Conservation (phyloP, 2,329 filamentous ascomycete genomes). For the Stemphylium beticola region DNA sequence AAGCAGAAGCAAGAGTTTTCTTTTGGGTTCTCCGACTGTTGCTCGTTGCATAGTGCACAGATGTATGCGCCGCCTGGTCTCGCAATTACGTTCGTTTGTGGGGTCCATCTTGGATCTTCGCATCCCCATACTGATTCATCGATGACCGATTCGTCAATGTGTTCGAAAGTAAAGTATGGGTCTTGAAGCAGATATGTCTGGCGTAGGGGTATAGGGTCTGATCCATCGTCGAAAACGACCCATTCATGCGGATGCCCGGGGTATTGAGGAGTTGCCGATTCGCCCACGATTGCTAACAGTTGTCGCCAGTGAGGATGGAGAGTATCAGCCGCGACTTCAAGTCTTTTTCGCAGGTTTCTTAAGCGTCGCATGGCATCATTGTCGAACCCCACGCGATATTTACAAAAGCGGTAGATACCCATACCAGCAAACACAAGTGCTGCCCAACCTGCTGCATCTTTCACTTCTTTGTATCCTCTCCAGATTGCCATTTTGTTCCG, state of each 20-base stretch:
- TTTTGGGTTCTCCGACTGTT: constrained; percentile 58
- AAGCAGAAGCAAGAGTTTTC: constrained; percentile 62
- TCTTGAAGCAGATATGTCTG: constrained; percentile 58
- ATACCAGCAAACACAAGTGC: constrained; percentile 63
- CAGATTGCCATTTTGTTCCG: constrained; percentile 62
- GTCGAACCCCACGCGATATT: constrained; percentile 63
- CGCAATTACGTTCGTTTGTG: constrained; percentile 36
- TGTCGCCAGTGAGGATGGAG: constrained; percentile 61
- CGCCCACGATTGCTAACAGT: constrained; percentile 56
- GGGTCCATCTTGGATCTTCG: constrained; percentile 57
- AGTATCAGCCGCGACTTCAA: constrained; percentile 62
- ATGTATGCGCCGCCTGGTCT: constrained; percentile 39
- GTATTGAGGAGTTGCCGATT: constrained; percentile 50
- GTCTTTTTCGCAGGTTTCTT: constrained; percentile 52
- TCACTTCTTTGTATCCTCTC: constrained; percentile 66
- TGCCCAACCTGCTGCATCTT: constrained; percentile 63
- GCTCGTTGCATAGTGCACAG: constrained; percentile 56
- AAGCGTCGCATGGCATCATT: constrained; percentile 58
- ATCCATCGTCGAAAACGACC: constrained; percentile 56
- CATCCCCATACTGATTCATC: constrained; percentile 58
- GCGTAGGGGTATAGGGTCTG: constrained; percentile 52
- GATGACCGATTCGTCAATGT: constrained; percentile 58
- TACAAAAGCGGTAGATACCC: constrained; percentile 67
- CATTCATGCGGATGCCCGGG: constrained; percentile 60
- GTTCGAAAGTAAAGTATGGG: constrained; percentile 55